phyloP scores from a whole-genome alignment of 768 basidiomycete genomes.

The Austroboletus festivus region DNA sequence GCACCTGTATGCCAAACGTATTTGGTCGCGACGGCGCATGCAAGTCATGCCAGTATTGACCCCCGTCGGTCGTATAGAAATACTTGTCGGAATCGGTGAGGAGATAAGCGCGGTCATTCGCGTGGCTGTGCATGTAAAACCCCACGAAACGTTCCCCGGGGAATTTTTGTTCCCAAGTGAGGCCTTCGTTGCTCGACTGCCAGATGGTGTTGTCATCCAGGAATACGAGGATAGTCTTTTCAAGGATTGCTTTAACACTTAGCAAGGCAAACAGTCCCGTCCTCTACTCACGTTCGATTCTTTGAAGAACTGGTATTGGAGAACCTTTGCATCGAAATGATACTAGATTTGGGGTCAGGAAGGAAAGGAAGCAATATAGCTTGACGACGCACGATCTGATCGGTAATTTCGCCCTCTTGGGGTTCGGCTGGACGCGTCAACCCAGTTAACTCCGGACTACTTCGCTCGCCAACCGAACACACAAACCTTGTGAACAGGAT shows the following conservation, averaged over 20 bases:
- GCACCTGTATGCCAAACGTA: constrained; percentile 64
- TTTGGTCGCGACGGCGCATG: constrained; percentile 73
- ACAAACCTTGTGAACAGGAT: constrained; percentile 70
- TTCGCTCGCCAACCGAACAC: not conserved
- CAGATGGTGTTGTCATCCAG: constrained; percentile 76
- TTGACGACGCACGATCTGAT: constrained; percentile 57
- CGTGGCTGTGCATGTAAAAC: constrained; percentile 83
- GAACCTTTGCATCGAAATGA: constrained; percentile 59
- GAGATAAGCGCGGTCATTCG: constrained; percentile 82
- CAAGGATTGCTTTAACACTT: constrained; percentile 1
- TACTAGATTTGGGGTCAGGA: constrained; percentile 43
- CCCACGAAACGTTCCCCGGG: constrained; percentile 67
- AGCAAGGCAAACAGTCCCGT: not conserved
- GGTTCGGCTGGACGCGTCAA: constrained; percentile 59
- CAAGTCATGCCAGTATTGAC: constrained; percentile 61
- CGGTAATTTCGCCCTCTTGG: constrained; percentile 69
- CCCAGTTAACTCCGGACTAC: not conserved
- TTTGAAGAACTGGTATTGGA: constrained; percentile 83
- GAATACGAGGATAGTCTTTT: constrained; percentile 78
- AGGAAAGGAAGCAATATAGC: not conserved
- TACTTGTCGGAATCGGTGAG: constrained; percentile 64
- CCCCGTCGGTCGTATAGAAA: constrained; percentile 83
- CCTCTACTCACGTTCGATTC: constrained; percentile 58
- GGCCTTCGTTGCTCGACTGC: constrained; percentile 96
- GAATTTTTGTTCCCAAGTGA: constrained; percentile 74